Evolutionary conservation across 2,329 filamentous ascomycete species (phyloP).

Genomic region (Xylaria sp.): DNA sequence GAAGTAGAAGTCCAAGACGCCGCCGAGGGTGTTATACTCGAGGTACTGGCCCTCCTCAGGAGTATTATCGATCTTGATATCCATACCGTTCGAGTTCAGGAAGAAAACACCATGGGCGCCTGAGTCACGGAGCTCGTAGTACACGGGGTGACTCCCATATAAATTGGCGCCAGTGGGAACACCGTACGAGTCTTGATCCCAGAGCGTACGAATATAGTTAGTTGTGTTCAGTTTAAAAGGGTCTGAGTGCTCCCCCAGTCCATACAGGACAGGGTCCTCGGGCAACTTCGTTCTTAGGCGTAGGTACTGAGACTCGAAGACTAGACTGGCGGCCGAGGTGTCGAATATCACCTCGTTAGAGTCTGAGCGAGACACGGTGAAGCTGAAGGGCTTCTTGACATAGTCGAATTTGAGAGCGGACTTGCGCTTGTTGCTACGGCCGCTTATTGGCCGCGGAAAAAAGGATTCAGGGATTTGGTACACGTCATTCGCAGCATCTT

Average conservation of each 20-base stretch:
- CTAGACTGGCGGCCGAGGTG: constrained; percentile 66
- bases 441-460: constrained; percentile 60
- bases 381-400: constrained; percentile 48
- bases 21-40: constrained; percentile 80
- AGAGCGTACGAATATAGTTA: constrained; percentile 72
- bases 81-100: constrained; percentile 77
- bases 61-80: constrained; percentile 73
- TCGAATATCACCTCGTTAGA: constrained; percentile 67
- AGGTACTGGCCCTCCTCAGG: constrained; percentile 67
- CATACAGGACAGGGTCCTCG: constrained; percentile 72
- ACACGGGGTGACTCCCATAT: constrained; percentile 77
- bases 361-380: constrained; percentile 46
- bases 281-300: constrained; percentile 74
- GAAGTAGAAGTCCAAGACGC: constrained; percentile 76
- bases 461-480: constrained; percentile 77
- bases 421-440: constrained; percentile 23
- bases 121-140: constrained; percentile 69
- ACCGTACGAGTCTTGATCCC: constrained; percentile 69
- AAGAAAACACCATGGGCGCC: constrained; percentile 71
- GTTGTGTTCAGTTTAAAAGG: constrained; percentile 70
- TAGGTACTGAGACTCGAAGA: constrained; percentile 82
- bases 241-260: constrained; percentile 79
- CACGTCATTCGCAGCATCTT: constrained; percentile 70
- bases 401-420: constrained; percentile 44
- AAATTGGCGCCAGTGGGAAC: constrained; percentile 68